Conservation (phyloP, 2,329 filamentous ascomycete species). For the Metarhizium humberi region DNA sequence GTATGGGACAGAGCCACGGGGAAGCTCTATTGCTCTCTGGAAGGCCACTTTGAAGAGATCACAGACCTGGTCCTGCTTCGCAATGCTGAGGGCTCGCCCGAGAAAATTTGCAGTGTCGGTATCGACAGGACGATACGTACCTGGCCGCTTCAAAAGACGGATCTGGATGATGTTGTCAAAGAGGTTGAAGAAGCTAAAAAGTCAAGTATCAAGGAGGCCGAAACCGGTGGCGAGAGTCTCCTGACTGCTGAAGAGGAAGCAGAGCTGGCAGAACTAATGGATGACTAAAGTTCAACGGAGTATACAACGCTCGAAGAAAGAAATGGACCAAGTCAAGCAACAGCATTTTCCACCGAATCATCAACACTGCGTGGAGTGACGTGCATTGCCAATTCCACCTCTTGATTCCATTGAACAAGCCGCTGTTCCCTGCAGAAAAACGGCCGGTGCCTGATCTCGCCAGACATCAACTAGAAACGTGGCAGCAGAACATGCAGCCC, state of each 20-base stretch:
- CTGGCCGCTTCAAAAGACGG: slow-evolving; percentile 64
- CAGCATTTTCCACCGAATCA: too few relatives aligned
- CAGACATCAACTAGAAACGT: too few relatives aligned
- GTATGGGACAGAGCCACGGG: slow-evolving; percentile 75
- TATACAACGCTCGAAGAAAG: too few relatives aligned
- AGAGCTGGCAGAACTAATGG: slow-evolving; percentile 87
- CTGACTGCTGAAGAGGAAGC: slow-evolving; percentile 87
- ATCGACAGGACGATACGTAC: slow-evolving; percentile 83
- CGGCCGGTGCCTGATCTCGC: too few relatives aligned
- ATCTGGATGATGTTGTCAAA: slow-evolving; percentile 39
- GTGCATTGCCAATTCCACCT: too few relatives aligned
- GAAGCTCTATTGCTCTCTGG: slow-evolving; percentile 62
- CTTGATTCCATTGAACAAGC: too few relatives aligned
- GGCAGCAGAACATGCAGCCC: too few relatives aligned
- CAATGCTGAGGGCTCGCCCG: slow-evolving; percentile 23
- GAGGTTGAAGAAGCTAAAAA: slow-evolving; percentile 37
- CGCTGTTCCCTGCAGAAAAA: too few relatives aligned
- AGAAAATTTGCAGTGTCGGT: slow-evolving; percentile 65
- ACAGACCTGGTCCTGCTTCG: slow-evolving; percentile 63
- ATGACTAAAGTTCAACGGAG: slow-evolving; percentile 33
- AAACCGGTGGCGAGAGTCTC: slow-evolving; percentile 35
- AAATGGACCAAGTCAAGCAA: too few relatives aligned
- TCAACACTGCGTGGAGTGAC: too few relatives aligned
- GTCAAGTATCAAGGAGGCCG: slow-evolving; percentile 37
- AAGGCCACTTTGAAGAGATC: slow-evolving; percentile 89